Base-by-base conservation (phyloP, 495 filamentous ascomycete genomes). In the Daldinia vernicosa region DNA sequence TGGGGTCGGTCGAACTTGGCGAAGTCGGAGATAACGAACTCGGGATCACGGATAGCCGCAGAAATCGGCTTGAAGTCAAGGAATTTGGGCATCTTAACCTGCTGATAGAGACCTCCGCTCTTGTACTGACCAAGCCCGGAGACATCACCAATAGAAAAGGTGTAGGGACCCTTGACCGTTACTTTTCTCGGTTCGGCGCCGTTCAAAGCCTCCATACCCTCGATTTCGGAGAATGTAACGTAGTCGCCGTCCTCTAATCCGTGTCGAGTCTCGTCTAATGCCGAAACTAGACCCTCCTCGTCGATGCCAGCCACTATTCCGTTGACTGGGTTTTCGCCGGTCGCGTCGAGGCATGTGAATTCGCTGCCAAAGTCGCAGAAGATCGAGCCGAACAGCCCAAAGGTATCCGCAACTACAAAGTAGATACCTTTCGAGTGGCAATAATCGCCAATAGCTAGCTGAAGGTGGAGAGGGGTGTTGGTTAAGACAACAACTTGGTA, bases 351-450 rank as follows among this genome's bases (percentile, higher is more conserved):
- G 39, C 94, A 85, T 8, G 91, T 90, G 78, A 98, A 98, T 57
- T 95, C 90, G 77, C 95, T 89, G 67, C 96, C 96, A 76, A 98
- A 98, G 76, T 99, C 96, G 75, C 95, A 97, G 84, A 98, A 99
- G 66, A 99, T 91, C 64, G 89, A 90, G 22, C 96, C 96, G 80
- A 99, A 99, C 33, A 99, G 84, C 59, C 96, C 96, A 70, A 92
- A 97, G 2, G 91, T 97, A 74, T 97, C 93, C 15, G 93, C 86
- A 51, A 93, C 88, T 37, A 98, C 90, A 52, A 98, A 78, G 75
- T 92, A 96, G 66, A 98, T 98, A 58, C 92, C 90, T 75, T 97
- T 94, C 63, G 90, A 78, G 80, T 98, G 96, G 80, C 94, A 96
- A 79, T 94, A 98, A 69, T 97, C 93, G 57, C 93, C 91, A 72